Conservation (phyloP, 1,284 basidiomycete genomes). For the Ustilago trichophora region DNA sequence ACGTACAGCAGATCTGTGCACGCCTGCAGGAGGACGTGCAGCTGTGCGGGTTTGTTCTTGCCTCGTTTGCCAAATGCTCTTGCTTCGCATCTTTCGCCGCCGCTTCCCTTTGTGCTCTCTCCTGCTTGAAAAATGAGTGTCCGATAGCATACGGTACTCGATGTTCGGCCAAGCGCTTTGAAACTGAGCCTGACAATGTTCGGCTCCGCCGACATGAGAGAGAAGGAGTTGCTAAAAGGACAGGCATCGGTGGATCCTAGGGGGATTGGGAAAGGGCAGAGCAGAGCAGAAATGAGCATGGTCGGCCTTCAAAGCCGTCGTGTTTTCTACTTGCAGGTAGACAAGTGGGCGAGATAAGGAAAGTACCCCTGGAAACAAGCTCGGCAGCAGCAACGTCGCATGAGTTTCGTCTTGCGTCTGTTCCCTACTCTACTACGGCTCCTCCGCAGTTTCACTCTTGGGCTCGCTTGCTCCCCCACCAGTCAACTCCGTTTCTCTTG, state of each 20-base stretch:
- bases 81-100: background rate
- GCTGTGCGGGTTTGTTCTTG: background rate
- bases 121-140: too few relatives aligned
- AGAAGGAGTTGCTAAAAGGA: background rate
- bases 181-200: too few relatives aligned
- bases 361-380: background rate
- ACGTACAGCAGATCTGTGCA: slow-evolving; percentile 39
- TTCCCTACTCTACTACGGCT: background rate
- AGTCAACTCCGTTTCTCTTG: background rate
- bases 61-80: too few relatives aligned
- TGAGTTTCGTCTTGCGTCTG: slow-evolving; percentile 1
- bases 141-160: too few relatives aligned
- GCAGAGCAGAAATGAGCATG: background rate
- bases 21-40: slow-evolving; percentile 24
- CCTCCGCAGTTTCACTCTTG: background rate
- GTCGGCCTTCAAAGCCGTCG: slow-evolving; percentile 18
- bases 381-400: slow-evolving; percentile 6
- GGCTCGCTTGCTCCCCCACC: background rate
- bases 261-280: slow-evolving; percentile 8
- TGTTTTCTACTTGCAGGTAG: too few relatives aligned
- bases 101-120: too few relatives aligned
- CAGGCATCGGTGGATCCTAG: slow-evolving; percentile 7
- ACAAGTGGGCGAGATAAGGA: slow-evolving; percentile 2
- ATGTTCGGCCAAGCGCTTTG: too few relatives aligned
- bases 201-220: too few relatives aligned